phyloP scores from a whole-genome alignment of 805 yeast genomes.

The Yamadazyma sp. region DNA sequence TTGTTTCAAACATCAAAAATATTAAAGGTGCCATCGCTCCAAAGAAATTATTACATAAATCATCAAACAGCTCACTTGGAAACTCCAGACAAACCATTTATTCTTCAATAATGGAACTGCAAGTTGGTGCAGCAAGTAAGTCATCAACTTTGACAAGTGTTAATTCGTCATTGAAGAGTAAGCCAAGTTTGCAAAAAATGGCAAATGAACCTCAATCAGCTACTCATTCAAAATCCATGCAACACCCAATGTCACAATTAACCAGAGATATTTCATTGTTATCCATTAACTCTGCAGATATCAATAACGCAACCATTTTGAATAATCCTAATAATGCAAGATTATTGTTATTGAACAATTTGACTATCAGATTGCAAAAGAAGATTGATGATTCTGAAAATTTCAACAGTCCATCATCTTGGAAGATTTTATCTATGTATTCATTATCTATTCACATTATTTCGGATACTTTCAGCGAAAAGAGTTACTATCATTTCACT shows the following conservation, averaged over 20 bases:
- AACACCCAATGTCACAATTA: constrained; percentile 5
- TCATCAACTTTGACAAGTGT: constrained; percentile 25
- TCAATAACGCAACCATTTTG: constrained; percentile 17
- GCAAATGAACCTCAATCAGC: constrained; percentile 1
- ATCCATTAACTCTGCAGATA: constrained; percentile 20
- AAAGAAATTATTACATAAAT: constrained; percentile 10
- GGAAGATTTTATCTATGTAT: constrained; percentile 43
- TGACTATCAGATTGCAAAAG: constrained; percentile 37
- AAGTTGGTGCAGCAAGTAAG: constrained; percentile 16
- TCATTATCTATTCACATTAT: constrained; percentile 27
- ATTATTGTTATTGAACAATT: constrained; percentile 23
- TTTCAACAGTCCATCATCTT: constrained; percentile 36
- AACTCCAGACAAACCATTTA: constrained; percentile 24
- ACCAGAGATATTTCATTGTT: constrained; percentile 17
- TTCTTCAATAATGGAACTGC: constrained; percentile 36
- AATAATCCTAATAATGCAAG: constrained; percentile 24
- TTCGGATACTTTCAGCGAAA: constrained; percentile 22
- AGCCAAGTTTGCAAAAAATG: background rate
- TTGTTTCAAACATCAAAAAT: constrained; percentile 25
- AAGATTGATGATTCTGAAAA: constrained; percentile 27
- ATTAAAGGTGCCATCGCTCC: constrained; percentile 23
- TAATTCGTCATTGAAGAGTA: constrained; percentile 9
- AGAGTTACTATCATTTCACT: constrained; percentile 26
- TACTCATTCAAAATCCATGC: background rate
- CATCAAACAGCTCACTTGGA: constrained; percentile 11